These are phyloP conservation scores for Magnaporthiopsis incrustans DNA, from an alignment of 2,329 filamentous ascomycete genomes.

Conservation along the genomic window DNA sequence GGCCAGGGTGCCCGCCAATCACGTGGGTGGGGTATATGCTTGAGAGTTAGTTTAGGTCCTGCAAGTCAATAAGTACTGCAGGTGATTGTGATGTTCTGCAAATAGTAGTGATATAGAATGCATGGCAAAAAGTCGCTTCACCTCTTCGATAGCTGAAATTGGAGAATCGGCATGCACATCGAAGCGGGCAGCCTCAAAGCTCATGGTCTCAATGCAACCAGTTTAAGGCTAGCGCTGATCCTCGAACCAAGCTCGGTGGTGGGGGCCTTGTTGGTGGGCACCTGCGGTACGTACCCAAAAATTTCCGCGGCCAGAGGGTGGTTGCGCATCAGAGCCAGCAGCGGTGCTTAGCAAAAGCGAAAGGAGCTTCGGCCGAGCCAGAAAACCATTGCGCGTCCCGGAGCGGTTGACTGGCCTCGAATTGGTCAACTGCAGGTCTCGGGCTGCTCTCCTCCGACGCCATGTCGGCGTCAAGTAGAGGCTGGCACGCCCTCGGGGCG, in stretches of 20 bases:
- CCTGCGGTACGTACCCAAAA: not conserved
- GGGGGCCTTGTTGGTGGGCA: not conserved
- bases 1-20: not conserved
- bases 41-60: not conserved
- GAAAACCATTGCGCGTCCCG: not conserved
- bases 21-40: not conserved
- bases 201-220: not conserved
- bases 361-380: not conserved
- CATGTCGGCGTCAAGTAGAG: conserved; percentile 52
- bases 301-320: not conserved
- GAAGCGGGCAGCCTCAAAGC: not conserved
- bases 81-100: not conserved
- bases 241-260: not conserved
- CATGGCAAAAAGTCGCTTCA: not conserved
- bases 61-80: not conserved
- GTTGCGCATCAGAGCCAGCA: not conserved
- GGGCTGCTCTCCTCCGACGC: not conserved
- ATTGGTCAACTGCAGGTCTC: not conserved
- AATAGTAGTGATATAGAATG: not conserved
- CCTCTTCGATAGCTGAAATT: not conserved
- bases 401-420: not conserved
- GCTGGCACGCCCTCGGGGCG: conserved; percentile 39
- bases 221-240: not conserved
- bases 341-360: not conserved
- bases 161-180: not conserved